Percentiles rank a stretch among this genome's conserved stretches.
Evolutionary conservation across 345 rosid species (phyloP).

Genomic region (Eucalyptus cladocalyx): DNA sequence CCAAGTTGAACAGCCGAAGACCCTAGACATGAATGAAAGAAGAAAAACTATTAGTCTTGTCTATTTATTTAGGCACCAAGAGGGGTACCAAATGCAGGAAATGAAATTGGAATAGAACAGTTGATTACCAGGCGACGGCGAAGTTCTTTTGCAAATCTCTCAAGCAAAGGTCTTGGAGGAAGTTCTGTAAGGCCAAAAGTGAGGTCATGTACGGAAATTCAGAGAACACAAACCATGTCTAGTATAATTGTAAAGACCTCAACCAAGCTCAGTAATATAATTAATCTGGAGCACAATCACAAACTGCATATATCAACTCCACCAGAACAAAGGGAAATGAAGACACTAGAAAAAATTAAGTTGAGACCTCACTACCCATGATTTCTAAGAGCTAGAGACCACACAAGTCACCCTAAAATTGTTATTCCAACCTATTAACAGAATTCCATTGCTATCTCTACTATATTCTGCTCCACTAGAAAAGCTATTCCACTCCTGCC

Average conservation of each 20-base stretch:
- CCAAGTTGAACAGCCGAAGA: constrained; percentile 69
- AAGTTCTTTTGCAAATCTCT: constrained; percentile 73
- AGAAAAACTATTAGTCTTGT: background rate
- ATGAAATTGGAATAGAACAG: background rate
- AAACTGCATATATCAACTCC: background rate
- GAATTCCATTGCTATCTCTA: background rate
- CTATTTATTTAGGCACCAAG: background rate
- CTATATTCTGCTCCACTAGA: background rate
- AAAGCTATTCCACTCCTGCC: background rate
- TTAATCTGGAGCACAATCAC: background rate
- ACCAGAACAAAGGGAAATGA: background rate
- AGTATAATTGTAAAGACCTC: background rate
- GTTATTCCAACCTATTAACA: background rate
- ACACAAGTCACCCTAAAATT: background rate
- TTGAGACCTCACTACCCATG: background rate
- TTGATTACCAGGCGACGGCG: constrained; percentile 45
- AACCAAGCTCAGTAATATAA: background rate
- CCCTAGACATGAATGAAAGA: constrained; percentile 22
- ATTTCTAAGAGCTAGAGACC: background rate
- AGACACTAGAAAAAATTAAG: background rate
- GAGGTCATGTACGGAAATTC: background rate
- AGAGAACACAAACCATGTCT: background rate
- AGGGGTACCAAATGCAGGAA: background rate
- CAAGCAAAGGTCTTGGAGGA: constrained; percentile 66
- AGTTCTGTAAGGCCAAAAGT: constrained; percentile 37